A percentile compares a stretch with the other conserved stretches of the same genome.
phyloP scores from a whole-genome alignment of 164 flowering plant genomes.

The Echeveria elegans region DNA sequence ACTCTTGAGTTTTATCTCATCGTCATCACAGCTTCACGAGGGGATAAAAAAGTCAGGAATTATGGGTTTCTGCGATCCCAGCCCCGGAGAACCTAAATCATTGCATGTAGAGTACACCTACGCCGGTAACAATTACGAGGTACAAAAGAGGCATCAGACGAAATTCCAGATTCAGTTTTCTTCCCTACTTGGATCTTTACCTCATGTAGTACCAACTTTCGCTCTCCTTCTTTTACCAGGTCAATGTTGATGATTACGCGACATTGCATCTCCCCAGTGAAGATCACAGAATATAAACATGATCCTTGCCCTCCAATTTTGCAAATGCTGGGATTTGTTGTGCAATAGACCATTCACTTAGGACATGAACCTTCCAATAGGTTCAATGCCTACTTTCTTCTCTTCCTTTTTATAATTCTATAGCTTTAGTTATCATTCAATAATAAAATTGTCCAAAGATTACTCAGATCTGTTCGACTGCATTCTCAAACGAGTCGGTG shows the following conservation, averaged over 20 bases:
- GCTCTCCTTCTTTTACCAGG: slow-evolving; percentile 41
- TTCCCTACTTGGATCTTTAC: neutral
- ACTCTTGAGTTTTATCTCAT: neutral
- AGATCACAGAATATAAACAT: slow-evolving; percentile 28
- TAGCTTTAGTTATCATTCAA: no score
- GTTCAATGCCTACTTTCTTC: neutral
- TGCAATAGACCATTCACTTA: neutral
- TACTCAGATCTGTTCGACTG: no score
- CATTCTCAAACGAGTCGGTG: no score
- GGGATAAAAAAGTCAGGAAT: slow-evolving; percentile 94
- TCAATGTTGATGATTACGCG: slow-evolving; percentile 44
- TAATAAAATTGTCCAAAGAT: no score
- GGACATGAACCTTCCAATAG: neutral
- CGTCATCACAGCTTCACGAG: slow-evolving; percentile 69
- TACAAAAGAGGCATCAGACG: slow-evolving; percentile 11
- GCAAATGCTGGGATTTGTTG: neutral
- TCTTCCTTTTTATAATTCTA: neutral
- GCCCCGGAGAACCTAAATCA: slow-evolving; percentile 82
- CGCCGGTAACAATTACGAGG: slow-evolving; percentile 47
- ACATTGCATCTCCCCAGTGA: slow-evolving; percentile 53
- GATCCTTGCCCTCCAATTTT: neutral
- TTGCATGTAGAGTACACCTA: slow-evolving; percentile 62
- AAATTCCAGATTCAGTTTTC: neutral
- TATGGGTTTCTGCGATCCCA: slow-evolving; percentile 96
- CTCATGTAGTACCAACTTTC: no score